Evolutionary conservation across 2,329 filamentous ascomycete species (phyloP), one percentile per base, ranked within the genome.

Genomic region (Rugonectria rugulosa): DNA sequence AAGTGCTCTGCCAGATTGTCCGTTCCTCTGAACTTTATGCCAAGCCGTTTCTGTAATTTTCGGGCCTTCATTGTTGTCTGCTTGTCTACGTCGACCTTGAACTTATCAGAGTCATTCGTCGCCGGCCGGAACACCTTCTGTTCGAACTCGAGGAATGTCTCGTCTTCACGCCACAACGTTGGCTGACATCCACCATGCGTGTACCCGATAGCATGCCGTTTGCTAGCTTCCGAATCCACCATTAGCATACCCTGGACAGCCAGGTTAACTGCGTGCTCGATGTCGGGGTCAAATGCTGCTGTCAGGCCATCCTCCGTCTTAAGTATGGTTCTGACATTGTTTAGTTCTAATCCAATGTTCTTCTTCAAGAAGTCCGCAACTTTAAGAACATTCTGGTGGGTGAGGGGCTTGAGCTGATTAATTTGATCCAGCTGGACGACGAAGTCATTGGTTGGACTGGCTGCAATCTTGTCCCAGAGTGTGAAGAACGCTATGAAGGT

Each of bases 1-100:
- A 49, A 6, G 34, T 49, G 46, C 36, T 49, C 26, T 6, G 46
- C 24, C 3, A 42, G 14, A 10, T 49, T 41, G 36, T 49, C 46
- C 7, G 37, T 49, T 5, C 17, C 14, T 21, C 26, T 41, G 6
- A 49, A 49, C 8, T 17, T 49, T 14, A 49, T 41, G 6, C 46
- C 42, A 7, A 20, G 42, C 15, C 36, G 26, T 17, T 19, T 17
- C 19, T 49, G 41, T 7, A 49, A 20, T 20, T 49, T 49, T 37
- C 46, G 34, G 4, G 46, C 46, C 20, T 49, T 49, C 19, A 49
- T 12, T 1, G 2, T 10, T 17, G 36, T 36, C 15, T 31, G 15
- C 7, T 49, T 21, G 12, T 26, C 46, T 9, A 49, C 12, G n/a
- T 17, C 27, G 8, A 41, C 10, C 26, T 23, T 32, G 4, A 23